Evolutionary conservation across 2,329 filamentous ascomycete species (phyloP).

Genomic region (Cyanodermella asteris): DNA sequence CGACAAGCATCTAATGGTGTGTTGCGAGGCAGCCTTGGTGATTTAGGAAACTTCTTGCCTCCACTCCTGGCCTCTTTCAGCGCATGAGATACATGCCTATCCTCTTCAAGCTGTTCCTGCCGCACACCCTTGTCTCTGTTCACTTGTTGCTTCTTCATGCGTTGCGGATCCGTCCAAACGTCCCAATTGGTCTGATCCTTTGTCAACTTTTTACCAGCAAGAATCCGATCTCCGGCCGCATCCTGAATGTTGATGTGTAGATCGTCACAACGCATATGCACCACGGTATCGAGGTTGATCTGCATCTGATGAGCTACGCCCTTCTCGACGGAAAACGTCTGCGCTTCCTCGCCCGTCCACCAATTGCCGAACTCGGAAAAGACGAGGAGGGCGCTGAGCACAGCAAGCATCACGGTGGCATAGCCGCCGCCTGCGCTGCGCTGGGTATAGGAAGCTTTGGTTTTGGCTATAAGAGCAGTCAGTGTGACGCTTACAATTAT

Average conservation of each 20-base stretch:
- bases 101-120: constrained; percentile 26
- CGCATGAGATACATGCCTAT: constrained; percentile 84
- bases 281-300: constrained; percentile 85
- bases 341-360: constrained; percentile 65
- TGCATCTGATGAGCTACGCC: constrained; percentile 71
- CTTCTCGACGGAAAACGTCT: constrained; percentile 87
- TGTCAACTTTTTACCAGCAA: constrained; percentile 52
- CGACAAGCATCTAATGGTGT: constrained; percentile 55
- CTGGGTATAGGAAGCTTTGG: constrained; percentile 79
- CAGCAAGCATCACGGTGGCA: constrained; percentile 68
- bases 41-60: constrained; percentile 46
- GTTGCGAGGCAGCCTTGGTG: constrained; percentile 38
- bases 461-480: constrained; percentile 45
- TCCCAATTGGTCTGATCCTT: constrained; percentile 61
- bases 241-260: constrained; percentile 97
- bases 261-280: constrained; percentile 69
- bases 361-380: constrained; percentile 60
- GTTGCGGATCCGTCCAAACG: constrained; percentile 56
- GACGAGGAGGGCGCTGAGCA: constrained; percentile 53
- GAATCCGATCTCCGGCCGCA: constrained; percentile 73
- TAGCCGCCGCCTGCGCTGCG: constrained; percentile 71
- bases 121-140: constrained; percentile 4
- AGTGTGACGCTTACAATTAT: not conserved
- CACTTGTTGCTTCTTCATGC: constrained; percentile 16
- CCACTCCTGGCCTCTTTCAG: constrained; percentile 51